Base-by-base conservation (phyloP, 1,284 basidiomycete genomes). In the Naganishia albida region DNA sequence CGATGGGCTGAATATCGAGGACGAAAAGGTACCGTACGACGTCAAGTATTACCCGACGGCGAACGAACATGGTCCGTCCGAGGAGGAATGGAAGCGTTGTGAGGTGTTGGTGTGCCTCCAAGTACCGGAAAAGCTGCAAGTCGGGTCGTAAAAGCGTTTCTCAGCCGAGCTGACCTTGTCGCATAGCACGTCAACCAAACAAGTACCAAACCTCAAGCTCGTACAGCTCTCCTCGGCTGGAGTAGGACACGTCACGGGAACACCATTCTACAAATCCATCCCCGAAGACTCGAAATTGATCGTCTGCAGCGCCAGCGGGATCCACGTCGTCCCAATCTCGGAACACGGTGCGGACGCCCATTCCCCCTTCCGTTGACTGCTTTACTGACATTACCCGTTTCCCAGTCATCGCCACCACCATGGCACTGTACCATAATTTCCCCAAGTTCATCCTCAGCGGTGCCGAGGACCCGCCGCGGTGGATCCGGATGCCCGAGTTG, bases 291-390 rank as follows among this genome's bases (percentile, higher is more conserved):
- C 64, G 25, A 43, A 56, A 7, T 44, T 67, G 23, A 67, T 67
- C 48, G 34, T 66, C 28, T 54, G 66, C 16, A 55, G 46, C 20
- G 68, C 68, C 7, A 62, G 62, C 2, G 68, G 68, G 4, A 69
- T 69, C 43, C 68, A 69, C 46, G 66, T 67, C 42, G 62, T 67
- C 34, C 63, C 64, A 38, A 70, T 70, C 50, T 62, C 69, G 7
- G 69, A 70, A 60, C 69, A 70, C 34, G 64, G 64, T 54, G 51
- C 18, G 55, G 8, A 6, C 7, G 28, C 18, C 40, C n/a, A n/a
- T 13, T 30, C 59, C 23, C 16, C 40, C 18, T 40, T 7, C 40
- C n/a, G 18, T 6, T 34, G 4, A 26, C 34, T 38, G 18, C 40
- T 51, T 23, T n/a, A n/a, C 46, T 23, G 20, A 25, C 46, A 18